Percentiles rank a stretch among this genome's conserved stretches.
Conservation (phyloP, 1,284 basidiomycete genomes). For the Rhodotorula sp. region DNA sequence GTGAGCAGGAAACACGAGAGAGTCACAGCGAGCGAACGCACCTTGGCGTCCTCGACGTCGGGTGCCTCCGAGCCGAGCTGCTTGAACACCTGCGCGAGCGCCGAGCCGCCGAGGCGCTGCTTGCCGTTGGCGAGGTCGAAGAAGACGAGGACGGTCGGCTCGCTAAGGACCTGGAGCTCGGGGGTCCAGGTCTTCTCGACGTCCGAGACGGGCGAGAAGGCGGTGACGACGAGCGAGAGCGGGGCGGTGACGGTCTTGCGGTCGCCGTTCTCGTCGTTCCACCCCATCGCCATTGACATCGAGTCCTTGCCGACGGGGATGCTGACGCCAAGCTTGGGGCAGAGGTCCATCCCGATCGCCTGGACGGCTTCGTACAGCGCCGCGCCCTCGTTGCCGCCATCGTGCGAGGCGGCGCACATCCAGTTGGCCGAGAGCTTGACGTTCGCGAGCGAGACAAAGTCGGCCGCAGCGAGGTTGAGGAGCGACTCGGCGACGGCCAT, state of each 20-base stretch:
- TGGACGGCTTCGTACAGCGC: slow-evolving; percentile 89
- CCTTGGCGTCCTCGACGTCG: slow-evolving; percentile 76
- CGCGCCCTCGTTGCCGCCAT: slow-evolving; percentile 75
- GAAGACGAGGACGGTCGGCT: slow-evolving; percentile 75
- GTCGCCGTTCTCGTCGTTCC: slow-evolving; percentile 65
- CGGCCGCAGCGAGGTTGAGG: slow-evolving; percentile 85
- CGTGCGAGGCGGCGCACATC: slow-evolving; percentile 93
- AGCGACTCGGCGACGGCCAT: slow-evolving; percentile 96
- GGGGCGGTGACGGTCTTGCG: slow-evolving; percentile 84
- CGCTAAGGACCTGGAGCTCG: slow-evolving; percentile 67
- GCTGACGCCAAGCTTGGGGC: slow-evolving; percentile 88
- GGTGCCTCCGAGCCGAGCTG: slow-evolving; percentile 85
- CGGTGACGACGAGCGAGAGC: slow-evolving; percentile 89
- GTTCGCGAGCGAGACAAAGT: slow-evolving; percentile 67
- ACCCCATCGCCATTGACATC: slow-evolving; percentile 99
- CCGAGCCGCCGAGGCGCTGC: slow-evolving; percentile 88
- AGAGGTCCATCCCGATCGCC: slow-evolving; percentile 90
- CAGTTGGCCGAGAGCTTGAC: slow-evolving; percentile 98
- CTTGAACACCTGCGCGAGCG: slow-evolving; percentile 91
- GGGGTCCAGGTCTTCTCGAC: slow-evolving; percentile 90
- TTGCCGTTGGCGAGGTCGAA: slow-evolving; percentile 85
- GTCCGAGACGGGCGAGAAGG: slow-evolving; percentile 84
- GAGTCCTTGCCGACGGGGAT: slow-evolving; percentile 99
- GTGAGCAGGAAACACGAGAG: neutral
- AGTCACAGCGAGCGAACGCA: slow-evolving; percentile 70